phyloP scores from a whole-genome alignment of 768 basidiomycete species.

The Mycena filopes region DNA sequence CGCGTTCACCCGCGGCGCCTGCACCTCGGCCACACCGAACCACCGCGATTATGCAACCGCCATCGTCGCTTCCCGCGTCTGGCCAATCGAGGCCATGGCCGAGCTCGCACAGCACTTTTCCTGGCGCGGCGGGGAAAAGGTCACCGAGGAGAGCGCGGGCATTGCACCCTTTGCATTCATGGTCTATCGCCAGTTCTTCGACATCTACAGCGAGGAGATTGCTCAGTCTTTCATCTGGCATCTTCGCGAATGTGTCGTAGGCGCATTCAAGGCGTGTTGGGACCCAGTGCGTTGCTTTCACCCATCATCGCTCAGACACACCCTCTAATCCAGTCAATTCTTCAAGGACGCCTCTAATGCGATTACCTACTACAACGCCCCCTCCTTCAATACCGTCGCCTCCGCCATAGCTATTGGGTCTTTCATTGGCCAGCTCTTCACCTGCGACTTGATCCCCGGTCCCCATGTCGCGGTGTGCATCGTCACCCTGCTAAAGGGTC shows the following conservation, averaged over 20 bases:
- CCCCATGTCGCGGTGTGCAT: conserved; percentile 37
- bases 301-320: not conserved
- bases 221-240: conserved; percentile 40
- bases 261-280: conserved; percentile 40
- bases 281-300: conserved; percentile 35
- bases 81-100: conserved; percentile 35
- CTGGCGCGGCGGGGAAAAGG: conserved; percentile 34
- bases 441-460: conserved; percentile 32
- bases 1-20: conserved; percentile 25
- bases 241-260: conserved; percentile 37
- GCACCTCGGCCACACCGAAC: conserved; percentile 15
- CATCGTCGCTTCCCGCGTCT: conserved; percentile 26
- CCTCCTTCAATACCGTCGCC: conserved; percentile 32
- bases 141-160: conserved; percentile 17
- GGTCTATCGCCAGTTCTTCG: conserved; percentile 35
- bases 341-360: conserved; percentile 31
- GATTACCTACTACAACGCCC: conserved; percentile 29
- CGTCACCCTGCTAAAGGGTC: conserved; percentile 35
- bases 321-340: not conserved
- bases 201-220: conserved; percentile 32
- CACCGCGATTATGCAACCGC: conserved; percentile 12
- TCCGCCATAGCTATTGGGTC: conserved; percentile 36
- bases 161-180: conserved; percentile 38
- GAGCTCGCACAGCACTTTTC: conserved; percentile 43
- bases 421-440: conserved; percentile 44